Evolutionary conservation across 805 yeast genomes (phyloP), one percentile per base, ranked within the genome.

Genomic region (Tetrapisispora pingtungensis): DNA sequence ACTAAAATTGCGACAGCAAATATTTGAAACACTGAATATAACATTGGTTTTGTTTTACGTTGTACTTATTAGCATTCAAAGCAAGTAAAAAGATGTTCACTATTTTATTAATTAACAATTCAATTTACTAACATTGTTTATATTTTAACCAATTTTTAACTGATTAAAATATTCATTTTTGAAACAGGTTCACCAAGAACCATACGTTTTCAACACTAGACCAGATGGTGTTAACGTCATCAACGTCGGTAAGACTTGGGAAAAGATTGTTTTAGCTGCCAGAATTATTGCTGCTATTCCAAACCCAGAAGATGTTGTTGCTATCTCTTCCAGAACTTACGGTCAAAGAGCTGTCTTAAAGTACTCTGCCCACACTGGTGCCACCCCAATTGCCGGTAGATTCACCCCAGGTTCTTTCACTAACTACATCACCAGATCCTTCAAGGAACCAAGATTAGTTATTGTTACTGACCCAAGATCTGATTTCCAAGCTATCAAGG

Each of bases 341-440:
- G 99, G 98, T 70, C 99, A 93, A 80, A 93, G 99, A 81, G 99
- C 98, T 69, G 99, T 90, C 62, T 83, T 93, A 74, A 93, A 93
- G 80, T 93, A 84, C 70, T 97, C 99, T 70, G 86, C 96, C 65
- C 97, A 93, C 89, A 89, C 97, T 65, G 97, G 97, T 75, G 96
- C 98, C 62, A 90, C 97, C 63, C 89, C 99, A 71, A 90, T 93
- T 77, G 99, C 98, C 65, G 99, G 99, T 77, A 88, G 99, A 80
- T 93, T 93, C 85, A 93, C 98, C 66, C 99, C 99, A 77, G 99
- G 99, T 86, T 82, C 84, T 79, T 93, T 93, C 93, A 93, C 99
- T 72, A 93, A 93, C 81, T 93, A 93, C 80, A 93, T 90, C 80
- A 93, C 98, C 75, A 90, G 97, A 78, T 87, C 97, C 64, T 93